Conservation (phyloP, 31 red algal genomes). For the Endocladia muricata region DNA sequence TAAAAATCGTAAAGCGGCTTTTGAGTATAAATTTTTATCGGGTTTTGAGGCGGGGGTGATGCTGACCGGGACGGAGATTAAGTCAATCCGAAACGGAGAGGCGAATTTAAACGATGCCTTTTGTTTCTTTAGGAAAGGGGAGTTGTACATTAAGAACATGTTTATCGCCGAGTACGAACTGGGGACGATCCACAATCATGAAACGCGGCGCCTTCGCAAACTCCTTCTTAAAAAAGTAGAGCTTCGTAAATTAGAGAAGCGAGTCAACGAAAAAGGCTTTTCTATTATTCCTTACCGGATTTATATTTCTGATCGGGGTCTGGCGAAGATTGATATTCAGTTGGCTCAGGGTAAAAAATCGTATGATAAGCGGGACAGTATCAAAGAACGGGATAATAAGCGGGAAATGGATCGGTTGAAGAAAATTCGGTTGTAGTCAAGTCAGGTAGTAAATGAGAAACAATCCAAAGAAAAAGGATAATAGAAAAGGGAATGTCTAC, state of each 20-base stretch:
- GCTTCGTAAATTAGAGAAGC: not conserved
- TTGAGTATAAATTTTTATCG: not conserved
- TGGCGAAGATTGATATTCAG: slow-evolving; percentile 2
- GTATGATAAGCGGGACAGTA: not conserved
- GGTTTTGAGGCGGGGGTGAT: not conserved
- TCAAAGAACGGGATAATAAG: too few relatives aligned
- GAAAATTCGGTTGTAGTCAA: too few relatives aligned
- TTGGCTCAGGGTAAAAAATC: not conserved
- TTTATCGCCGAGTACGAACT: not conserved
- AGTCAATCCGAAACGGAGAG: not conserved
- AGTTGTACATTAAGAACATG: not conserved
- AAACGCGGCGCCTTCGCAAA: not conserved
- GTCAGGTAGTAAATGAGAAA: too few relatives aligned
- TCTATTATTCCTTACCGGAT: not conserved
- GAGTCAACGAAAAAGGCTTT: not conserved
- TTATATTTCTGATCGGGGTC: not conserved
- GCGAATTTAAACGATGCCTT: not conserved
- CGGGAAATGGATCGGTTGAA: too few relatives aligned
- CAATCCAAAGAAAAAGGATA: too few relatives aligned
- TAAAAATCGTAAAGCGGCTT: not conserved
- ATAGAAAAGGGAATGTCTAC: too few relatives aligned
- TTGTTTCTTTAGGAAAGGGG: not conserved
- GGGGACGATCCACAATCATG: not conserved
- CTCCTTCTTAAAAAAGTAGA: not conserved
- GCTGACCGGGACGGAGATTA: not conserved